Conservation (phyloP, 1,284 basidiomycete genomes). For the Heterobasidion occidentale region DNA sequence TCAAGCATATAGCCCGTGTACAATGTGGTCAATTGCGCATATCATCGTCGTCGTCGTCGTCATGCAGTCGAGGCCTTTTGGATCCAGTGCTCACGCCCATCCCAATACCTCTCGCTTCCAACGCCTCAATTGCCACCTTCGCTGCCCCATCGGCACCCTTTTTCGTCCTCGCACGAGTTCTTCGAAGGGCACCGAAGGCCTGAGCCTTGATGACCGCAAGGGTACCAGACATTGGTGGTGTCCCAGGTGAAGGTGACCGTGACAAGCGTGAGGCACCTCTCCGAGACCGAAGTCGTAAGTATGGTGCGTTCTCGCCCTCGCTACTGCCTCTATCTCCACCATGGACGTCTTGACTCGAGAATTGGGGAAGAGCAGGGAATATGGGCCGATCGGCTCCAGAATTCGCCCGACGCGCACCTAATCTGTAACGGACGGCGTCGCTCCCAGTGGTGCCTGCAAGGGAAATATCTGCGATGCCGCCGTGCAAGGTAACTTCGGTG, state of each 20-base stretch:
- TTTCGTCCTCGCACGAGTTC: constrained; percentile 66
- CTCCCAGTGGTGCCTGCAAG: constrained; percentile 33
- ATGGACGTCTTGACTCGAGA: constrained; percentile 38
- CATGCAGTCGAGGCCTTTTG: constrained; percentile 46
- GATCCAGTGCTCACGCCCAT: constrained; percentile 35
- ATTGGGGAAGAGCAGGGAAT: constrained; percentile 40
- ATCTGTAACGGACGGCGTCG: constrained; percentile 54
- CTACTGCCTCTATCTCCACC: constrained; percentile 45
- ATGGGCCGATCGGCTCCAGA: constrained; percentile 41
- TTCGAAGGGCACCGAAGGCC: constrained; percentile 73
- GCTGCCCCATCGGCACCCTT: constrained; percentile 64
- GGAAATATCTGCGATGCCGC: constrained; percentile 67
- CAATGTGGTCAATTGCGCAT: constrained; percentile 15
- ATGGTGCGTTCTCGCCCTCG: constrained; percentile 43
- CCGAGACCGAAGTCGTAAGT: constrained; percentile 17
- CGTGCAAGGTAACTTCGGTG: constrained; percentile 59
- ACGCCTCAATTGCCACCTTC: constrained; percentile 68
- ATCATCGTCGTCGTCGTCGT: constrained; percentile 30
- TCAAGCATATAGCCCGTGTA: not conserved
- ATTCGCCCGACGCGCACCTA: constrained; percentile 40
- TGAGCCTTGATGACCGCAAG: constrained; percentile 83
- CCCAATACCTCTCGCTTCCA: constrained; percentile 68
- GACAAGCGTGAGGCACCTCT: constrained; percentile 23
- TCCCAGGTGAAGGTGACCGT: constrained; percentile 65
- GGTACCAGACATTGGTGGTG: constrained; percentile 59